Evolutionary conservation across 768 basidiomycete species (phyloP).

Genomic region (Suillus plorans): DNA sequence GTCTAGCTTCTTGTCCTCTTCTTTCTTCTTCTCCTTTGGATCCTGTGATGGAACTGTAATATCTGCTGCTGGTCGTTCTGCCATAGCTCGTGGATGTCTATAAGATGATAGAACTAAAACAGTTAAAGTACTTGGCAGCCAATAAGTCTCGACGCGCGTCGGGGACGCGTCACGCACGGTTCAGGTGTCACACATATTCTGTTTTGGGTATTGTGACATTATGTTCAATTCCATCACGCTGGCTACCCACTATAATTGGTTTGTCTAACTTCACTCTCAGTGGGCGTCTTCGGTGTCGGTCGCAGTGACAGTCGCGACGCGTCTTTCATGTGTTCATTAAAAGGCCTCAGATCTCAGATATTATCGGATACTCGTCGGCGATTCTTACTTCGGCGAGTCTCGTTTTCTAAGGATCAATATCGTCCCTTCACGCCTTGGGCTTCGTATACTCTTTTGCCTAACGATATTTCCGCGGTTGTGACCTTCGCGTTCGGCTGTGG

Average conservation of each 20-base stretch:
- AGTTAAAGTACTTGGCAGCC: constrained; percentile 28
- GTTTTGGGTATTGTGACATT: not conserved
- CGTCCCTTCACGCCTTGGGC: constrained; percentile 36
- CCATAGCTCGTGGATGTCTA: constrained; percentile 39
- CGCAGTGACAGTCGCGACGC: no score
- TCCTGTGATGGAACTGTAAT: constrained; percentile 73
- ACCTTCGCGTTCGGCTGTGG: constrained; percentile 40
- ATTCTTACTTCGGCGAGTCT: constrained; percentile 37
- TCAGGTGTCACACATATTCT: not conserved
- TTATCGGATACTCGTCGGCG: constrained; percentile 47
- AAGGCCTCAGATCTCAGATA: constrained; percentile 17
- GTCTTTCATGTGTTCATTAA: no score
- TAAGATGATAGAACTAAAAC: constrained; percentile 22
- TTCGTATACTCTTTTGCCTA: constrained; percentile 36
- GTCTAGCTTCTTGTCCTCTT: constrained; percentile 38
- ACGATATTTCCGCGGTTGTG: constrained; percentile 39
- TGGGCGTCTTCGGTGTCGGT: no score
- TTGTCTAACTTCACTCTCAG: no score
- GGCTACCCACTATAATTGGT: no score
- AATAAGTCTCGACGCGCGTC: constrained; percentile 4
- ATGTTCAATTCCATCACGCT: no score
- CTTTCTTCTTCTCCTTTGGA: constrained; percentile 64
- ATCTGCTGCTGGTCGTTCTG: constrained; percentile 56
- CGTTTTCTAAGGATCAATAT: constrained; percentile 35
- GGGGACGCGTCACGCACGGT: constrained; percentile 1